These are phyloP conservation scores for Chrysoporthe puriensis DNA, from an alignment of 2,329 filamentous ascomycete genomes.

Conservation along the genomic window DNA sequence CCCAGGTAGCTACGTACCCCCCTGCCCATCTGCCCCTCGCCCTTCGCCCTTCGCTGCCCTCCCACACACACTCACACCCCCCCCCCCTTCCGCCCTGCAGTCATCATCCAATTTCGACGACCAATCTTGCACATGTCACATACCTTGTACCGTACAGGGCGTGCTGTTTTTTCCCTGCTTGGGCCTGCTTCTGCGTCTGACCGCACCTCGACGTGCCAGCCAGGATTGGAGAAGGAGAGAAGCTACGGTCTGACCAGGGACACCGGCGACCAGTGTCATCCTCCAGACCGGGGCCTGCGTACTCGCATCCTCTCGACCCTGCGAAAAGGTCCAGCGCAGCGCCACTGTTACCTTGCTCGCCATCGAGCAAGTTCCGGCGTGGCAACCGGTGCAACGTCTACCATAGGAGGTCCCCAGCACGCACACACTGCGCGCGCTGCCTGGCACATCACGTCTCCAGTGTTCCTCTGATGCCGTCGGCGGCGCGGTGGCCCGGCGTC, in stretches of 20 bases:
- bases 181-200: background rate
- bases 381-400: background rate
- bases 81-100: background rate
- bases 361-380: background rate
- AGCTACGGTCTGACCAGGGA: background rate
- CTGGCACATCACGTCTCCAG: background rate
- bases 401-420: background rate
- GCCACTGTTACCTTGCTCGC: background rate
- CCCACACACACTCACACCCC: background rate
- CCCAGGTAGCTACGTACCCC: background rate
- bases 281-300: background rate
- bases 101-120: slow-evolving; percentile 7
- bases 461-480: background rate
- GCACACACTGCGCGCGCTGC: background rate
- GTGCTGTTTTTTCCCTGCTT: background rate
- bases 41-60: background rate
- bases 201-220: background rate
- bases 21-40: background rate
- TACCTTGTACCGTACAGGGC: background rate
- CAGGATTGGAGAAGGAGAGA: background rate
- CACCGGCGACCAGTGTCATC: background rate
- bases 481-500: background rate
- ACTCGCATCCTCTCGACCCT: background rate
- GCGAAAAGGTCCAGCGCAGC: no score
- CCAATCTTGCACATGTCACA: background rate